Conservation (phyloP, 495 filamentous ascomycete genomes). For the Xylaria castorea region DNA sequence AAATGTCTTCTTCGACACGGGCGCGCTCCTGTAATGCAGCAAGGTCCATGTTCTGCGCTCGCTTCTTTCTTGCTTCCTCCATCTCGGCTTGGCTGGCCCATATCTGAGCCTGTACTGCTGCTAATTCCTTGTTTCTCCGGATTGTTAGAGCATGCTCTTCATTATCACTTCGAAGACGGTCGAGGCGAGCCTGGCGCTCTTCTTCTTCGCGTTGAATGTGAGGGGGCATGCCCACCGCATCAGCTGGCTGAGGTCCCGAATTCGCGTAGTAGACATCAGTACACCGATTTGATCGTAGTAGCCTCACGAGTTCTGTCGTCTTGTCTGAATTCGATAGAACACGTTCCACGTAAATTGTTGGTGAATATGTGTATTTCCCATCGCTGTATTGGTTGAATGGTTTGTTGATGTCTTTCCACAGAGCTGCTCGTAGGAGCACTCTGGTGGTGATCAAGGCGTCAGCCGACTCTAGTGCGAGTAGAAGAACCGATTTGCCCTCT, state of each 20-base stretch:
- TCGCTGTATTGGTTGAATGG: conserved; percentile 52
- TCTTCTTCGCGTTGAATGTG: conserved; percentile 53
- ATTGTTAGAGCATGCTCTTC: conserved; percentile 49
- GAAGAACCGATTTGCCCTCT: conserved; percentile 52
- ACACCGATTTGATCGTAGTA: conserved; percentile 52
- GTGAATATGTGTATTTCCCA: conserved; percentile 51
- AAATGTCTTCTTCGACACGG: conserved; percentile 46
- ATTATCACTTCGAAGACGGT: conserved; percentile 44
- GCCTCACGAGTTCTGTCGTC: conserved; percentile 44
- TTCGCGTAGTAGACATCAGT: conserved; percentile 56
- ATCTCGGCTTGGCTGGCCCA: conserved; percentile 51
- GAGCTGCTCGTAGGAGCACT: conserved; percentile 51
- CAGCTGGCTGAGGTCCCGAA: conserved; percentile 52
- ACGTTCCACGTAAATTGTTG: conserved; percentile 52
- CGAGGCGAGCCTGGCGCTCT: conserved; percentile 47
- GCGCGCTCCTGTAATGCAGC: conserved; percentile 41
- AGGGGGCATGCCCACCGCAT: conserved; percentile 50
- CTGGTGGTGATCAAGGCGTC: conserved; percentile 53
- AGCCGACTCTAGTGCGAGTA: conserved; percentile 51
- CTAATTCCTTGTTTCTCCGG: conserved; percentile 50
- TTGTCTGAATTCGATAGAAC: conserved; percentile 43
- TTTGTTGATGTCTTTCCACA: conserved; percentile 56
- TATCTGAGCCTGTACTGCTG: conserved; percentile 52
- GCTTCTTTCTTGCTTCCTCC: conserved; percentile 49
- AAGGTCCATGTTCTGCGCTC: conserved; percentile 36